Evolutionary conservation across 768 basidiomycete genomes (phyloP).

Genomic region (Suillus ampliporus): DNA sequence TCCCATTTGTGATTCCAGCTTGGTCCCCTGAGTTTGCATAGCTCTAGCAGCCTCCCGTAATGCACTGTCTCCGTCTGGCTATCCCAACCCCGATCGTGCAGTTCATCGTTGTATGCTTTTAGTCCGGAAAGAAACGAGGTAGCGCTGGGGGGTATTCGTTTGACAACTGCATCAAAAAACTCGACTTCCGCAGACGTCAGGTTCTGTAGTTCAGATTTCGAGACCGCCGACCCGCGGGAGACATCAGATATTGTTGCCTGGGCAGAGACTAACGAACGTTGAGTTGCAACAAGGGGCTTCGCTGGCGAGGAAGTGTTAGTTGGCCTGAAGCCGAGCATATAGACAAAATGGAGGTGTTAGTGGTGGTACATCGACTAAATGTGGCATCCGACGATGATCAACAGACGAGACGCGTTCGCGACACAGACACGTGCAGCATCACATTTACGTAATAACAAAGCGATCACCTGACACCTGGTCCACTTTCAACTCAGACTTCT

Average conservation of each 20-base stretch:
- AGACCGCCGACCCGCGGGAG: slow-evolving; percentile 46
- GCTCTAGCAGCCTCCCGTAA: slow-evolving; percentile 82
- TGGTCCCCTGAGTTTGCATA: slow-evolving; percentile 79
- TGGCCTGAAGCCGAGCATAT: slow-evolving; percentile 54
- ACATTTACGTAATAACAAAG: slow-evolving; percentile 2
- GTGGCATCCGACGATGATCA: slow-evolving; percentile 9
- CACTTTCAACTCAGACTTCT: too few species aligned
- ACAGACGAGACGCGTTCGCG: slow-evolving; percentile 26
- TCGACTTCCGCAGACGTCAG: slow-evolving; percentile 64
- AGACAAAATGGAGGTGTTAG: slow-evolving; percentile 10
- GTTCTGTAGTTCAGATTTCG: slow-evolving; percentile 54
- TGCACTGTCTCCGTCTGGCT: slow-evolving; percentile 77
- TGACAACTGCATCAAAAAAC: slow-evolving; percentile 76
- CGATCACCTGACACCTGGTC: too few species aligned
- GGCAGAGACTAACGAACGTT: slow-evolving; percentile 11
- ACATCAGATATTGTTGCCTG: slow-evolving; percentile 37
- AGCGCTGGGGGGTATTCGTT: slow-evolving; percentile 66
- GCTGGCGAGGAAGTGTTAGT: slow-evolving; percentile 54
- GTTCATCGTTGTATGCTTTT: slow-evolving; percentile 83
- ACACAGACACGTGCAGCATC: slow-evolving; percentile 19
- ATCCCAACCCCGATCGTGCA: slow-evolving; percentile 77
- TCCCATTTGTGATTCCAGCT: slow-evolving; percentile 88
- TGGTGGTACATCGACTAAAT: slow-evolving; percentile 6
- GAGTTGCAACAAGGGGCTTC: slow-evolving; percentile 31
- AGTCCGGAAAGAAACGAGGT: slow-evolving; percentile 83